Evolutionary conservation across 2,329 filamentous ascomycete species (phyloP).

Genomic region (Fusarium sulawesiense): DNA sequence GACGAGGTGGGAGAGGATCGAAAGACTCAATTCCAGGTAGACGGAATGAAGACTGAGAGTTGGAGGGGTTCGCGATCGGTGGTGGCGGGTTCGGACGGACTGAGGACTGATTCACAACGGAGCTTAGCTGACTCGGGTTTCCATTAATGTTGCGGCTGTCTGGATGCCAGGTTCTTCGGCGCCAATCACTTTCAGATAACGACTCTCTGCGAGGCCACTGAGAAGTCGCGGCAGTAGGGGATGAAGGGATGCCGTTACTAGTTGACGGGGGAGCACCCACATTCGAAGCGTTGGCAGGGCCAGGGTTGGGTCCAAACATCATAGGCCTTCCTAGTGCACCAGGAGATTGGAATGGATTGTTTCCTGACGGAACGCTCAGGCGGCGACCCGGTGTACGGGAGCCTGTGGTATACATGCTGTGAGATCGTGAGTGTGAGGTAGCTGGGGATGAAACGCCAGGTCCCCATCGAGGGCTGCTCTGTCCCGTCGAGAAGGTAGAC

Average conservation of each 20-base stretch:
- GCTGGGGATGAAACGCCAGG: constrained; percentile 78
- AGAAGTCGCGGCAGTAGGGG: constrained; percentile 73
- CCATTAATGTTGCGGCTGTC: constrained; percentile 74
- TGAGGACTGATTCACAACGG: constrained; percentile 76
- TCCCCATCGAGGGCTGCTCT: constrained; percentile 80
- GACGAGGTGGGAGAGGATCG: constrained; percentile 76
- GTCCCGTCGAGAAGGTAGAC: constrained; percentile 80
- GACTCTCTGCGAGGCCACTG: constrained; percentile 75
- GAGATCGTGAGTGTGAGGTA: constrained; percentile 74
- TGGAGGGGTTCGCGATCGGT: constrained; percentile 59
- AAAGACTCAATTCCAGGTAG: constrained; percentile 94
- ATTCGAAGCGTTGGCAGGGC: constrained; percentile 67
- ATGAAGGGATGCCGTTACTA: constrained; percentile 71
- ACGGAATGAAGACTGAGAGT: constrained; percentile 70
- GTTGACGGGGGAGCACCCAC: constrained; percentile 64
- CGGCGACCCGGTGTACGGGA: constrained; percentile 76
- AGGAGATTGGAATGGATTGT: constrained; percentile 78
- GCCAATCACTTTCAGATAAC: constrained; percentile 78
- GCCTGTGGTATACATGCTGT: constrained; percentile 75
- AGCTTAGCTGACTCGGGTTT: constrained; percentile 77
- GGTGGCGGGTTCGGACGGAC: constrained; percentile 66
- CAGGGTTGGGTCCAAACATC: constrained; percentile 64
- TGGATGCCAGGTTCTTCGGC: constrained; percentile 91
- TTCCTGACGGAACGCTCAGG: constrained; percentile 82
- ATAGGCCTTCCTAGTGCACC: constrained; percentile 66